These are phyloP conservation scores for Lactarius tabidus DNA, from an alignment of 768 basidiomycete species.

Conservation along the genomic window DNA sequence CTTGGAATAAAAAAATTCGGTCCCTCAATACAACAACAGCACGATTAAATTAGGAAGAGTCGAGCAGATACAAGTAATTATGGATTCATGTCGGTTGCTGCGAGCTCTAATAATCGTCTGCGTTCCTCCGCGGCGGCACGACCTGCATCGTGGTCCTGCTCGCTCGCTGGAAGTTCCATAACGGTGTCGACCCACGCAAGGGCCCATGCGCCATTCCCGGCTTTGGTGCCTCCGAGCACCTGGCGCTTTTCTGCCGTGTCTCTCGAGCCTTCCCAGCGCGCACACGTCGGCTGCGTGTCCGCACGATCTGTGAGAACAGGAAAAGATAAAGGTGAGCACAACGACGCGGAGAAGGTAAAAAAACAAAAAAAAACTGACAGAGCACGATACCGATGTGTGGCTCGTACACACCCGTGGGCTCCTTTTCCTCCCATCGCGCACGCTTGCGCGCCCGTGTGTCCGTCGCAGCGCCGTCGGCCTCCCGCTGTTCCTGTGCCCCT, in stretches of 20 bases:
- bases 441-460: conserved; percentile 21
- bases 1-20: no score
- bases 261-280: conserved; percentile 56
- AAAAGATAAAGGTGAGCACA: conserved; percentile 10
- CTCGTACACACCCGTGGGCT: conserved; percentile 74
- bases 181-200: conserved; percentile 69
- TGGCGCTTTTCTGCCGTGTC: conserved; percentile 41
- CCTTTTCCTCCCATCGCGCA: conserved; percentile 27
- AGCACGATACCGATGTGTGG: conserved; percentile 72
- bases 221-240: conserved; percentile 67
- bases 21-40: neutral
- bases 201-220: conserved; percentile 77
- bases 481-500: conserved; percentile 30
- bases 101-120: conserved; percentile 11
- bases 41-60: conserved; percentile 13
- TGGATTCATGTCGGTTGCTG: conserved; percentile 8
- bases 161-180: conserved; percentile 34
- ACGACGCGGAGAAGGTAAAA: neutral
- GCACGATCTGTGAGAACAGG: conserved; percentile 54
- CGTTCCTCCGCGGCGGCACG: conserved; percentile 22
- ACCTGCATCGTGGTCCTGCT: conserved; percentile 24
- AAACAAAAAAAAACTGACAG: conserved; percentile 45
- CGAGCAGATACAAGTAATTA: neutral
- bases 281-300: conserved; percentile 71
- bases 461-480: conserved; percentile 26